Conservation (phyloP, 148 eudicot genomes). For the Salicornia ramosissima region DNA sequence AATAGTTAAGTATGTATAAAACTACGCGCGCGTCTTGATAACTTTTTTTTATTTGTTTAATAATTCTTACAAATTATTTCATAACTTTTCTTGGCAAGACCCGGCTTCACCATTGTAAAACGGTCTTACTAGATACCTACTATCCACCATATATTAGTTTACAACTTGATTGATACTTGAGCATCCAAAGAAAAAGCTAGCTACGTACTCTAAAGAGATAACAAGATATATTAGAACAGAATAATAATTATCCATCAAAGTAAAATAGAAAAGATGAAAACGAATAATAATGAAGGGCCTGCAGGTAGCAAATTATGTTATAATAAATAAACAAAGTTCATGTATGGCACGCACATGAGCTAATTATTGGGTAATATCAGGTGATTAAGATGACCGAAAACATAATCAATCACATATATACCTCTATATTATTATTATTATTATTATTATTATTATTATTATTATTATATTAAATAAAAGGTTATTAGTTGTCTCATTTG, state of each 20-base stretch:
- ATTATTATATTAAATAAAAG: too few relatives aligned
- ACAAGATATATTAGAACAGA: slow-evolving; percentile 7
- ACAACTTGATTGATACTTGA: slow-evolving; percentile 13
- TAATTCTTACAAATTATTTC: too few relatives aligned
- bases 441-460: too few relatives aligned
- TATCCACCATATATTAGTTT: too few relatives aligned
- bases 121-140: too few relatives aligned
- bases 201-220: slow-evolving; percentile 3
- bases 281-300: not conserved
- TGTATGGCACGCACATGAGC: slow-evolving; percentile 13
- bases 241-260: not conserved
- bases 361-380: slow-evolving; percentile 7
- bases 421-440: too few relatives aligned
- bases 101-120: too few relatives aligned
- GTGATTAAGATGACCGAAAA: not conserved
- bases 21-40: too few relatives aligned
- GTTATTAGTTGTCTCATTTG: too few relatives aligned
- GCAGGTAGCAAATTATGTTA: slow-evolving; percentile 4
- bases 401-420: not conserved
- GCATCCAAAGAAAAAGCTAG: not conserved
- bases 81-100: too few relatives aligned
- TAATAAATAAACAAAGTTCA: not conserved
- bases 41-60: too few relatives aligned
- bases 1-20: too few relatives aligned
- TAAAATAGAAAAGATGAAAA: not conserved